Base-by-base conservation (phyloP, 345 rosid genomes). In the Odontarrhena argentea region DNA sequence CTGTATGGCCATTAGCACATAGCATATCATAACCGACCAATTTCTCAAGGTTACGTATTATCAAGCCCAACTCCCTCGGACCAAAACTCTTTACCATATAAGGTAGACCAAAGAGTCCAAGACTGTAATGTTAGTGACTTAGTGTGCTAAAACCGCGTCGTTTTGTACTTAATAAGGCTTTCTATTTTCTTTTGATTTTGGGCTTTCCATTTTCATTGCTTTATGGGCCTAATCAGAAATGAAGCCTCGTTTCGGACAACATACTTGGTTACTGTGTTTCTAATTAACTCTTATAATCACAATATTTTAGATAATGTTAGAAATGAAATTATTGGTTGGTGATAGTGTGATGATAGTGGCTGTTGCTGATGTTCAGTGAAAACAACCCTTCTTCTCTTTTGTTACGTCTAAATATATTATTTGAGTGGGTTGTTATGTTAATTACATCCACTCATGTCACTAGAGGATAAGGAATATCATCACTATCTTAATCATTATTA, bases 381-480 rank as follows among this genome's bases (percentile, higher is more conserved):
- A 52, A 60, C 68, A 69, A 43, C 30, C 60, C 9, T 30, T 32
- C 1, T 60, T 30, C 4, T 66, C 4, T 66, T 32, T 54, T 59
- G 22, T 53, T 48, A 51, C 26, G 38, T 61, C 44, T 60, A 13
- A 25, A 46, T 13, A 18, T 51, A 43, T 42, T 32, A 4, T 35
- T 25, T 61, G 22, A 61, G 74, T 70, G 62, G 74, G 40, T 60
- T 57, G 65, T 56, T 57, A 38, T 47, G 18, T 37, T 58, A 56
- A 26, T 46, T 46, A 36, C 64, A 56, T 60, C 67, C 18, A 50
- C 55, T 51, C 26, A 59, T 60, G 13, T 51, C 3, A 52, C 35
- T 51, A 35, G 35, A 40, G 13, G 60, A 32, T 25, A 42, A 52
- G 34, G 30, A 34, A 43, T 51, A 35, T 52, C 40, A 35, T 43